Evolutionary conservation across 495 filamentous ascomycete genomes (phyloP).

Genomic region (Neurospora discreta): DNA sequence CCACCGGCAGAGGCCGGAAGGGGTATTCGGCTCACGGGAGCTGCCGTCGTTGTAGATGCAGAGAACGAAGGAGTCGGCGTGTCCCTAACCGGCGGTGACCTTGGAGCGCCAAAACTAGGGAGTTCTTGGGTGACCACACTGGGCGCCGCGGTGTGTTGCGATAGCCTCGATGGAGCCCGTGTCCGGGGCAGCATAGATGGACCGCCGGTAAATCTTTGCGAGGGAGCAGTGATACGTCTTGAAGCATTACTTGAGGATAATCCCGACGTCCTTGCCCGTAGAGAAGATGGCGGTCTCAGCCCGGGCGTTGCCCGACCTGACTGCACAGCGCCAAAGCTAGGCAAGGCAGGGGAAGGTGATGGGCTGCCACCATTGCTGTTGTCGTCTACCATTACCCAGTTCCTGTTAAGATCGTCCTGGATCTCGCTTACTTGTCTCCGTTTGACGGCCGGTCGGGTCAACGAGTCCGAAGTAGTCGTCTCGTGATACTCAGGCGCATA

Average conservation of each 20-base stretch:
- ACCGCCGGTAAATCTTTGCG: slow-evolving; percentile 22
- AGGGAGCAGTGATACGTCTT: slow-evolving; percentile 28
- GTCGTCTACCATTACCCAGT: slow-evolving; percentile 66
- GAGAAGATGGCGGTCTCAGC: background rate
- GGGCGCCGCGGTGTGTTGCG: background rate
- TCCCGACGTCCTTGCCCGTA: background rate
- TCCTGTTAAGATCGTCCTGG: slow-evolving; percentile 47
- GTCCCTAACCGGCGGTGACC: slow-evolving; percentile 18
- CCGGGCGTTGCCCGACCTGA: background rate
- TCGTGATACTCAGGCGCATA: slow-evolving; percentile 19
- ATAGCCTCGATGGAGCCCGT: background rate
- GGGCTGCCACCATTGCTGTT: slow-evolving; percentile 2
- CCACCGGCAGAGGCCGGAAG: slow-evolving; percentile 11
- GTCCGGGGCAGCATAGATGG: slow-evolving; percentile 5
- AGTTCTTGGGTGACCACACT: slow-evolving; percentile 21
- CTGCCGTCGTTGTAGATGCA: background rate
- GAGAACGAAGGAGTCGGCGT: background rate
- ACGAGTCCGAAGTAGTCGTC: slow-evolving; percentile 27
- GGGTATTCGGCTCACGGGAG: slow-evolving; percentile 26
- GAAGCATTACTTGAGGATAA: background rate
- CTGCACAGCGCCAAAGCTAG: slow-evolving; percentile 6
- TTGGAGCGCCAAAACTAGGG: slow-evolving; percentile 43
- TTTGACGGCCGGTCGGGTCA: slow-evolving; percentile 37
- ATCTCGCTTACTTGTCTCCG: slow-evolving; percentile 37
- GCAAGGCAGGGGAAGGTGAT: background rate